Conservation (phyloP, 805 yeast genomes). For the Scheffersomyces ergatensis region DNA sequence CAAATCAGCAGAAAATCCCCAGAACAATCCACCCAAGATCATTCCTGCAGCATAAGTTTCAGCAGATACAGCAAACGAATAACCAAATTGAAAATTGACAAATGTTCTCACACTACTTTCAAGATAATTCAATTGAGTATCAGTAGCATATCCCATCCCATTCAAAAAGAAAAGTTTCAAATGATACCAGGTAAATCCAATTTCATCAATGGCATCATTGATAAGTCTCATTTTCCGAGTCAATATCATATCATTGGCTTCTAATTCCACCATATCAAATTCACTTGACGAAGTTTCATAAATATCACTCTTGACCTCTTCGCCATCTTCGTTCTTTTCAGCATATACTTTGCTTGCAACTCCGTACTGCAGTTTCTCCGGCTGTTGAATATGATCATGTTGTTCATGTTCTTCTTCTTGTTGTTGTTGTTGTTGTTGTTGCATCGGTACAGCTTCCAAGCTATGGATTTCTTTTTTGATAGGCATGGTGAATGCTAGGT, state of each 20-base stretch:
- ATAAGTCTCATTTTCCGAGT: conserved; percentile 24
- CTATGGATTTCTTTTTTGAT: too few species aligned
- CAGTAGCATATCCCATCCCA: conserved; percentile 58
- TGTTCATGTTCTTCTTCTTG: too few species aligned
- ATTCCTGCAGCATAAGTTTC: conserved; percentile 41
- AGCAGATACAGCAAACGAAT: conserved; percentile 42
- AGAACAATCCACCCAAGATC: conserved; percentile 49
- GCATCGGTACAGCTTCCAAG: too few species aligned
- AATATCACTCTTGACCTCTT: not conserved
- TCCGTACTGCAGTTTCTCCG: too few species aligned
- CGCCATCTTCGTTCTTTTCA: too few species aligned
- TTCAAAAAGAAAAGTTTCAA: conserved; percentile 47
- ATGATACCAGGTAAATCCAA: conserved; percentile 54
- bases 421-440: too few species aligned
- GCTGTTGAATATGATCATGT: too few species aligned
- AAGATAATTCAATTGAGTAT: conserved; percentile 48
- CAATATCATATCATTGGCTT: conserved; percentile 29
- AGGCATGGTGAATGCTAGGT: too few species aligned
- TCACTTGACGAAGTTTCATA: not conserved
- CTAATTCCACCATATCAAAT: conserved; percentile 17
- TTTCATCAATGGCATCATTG: conserved; percentile 31
- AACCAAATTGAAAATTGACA: conserved; percentile 47
- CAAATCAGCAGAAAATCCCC: conserved; percentile 57
- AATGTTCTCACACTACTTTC: conserved; percentile 46
- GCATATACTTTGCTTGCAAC: too few species aligned